phyloP scores from a whole-genome alignment of 2,329 filamentous ascomycete species.

The Mycosphaerelloides madeirae region DNA sequence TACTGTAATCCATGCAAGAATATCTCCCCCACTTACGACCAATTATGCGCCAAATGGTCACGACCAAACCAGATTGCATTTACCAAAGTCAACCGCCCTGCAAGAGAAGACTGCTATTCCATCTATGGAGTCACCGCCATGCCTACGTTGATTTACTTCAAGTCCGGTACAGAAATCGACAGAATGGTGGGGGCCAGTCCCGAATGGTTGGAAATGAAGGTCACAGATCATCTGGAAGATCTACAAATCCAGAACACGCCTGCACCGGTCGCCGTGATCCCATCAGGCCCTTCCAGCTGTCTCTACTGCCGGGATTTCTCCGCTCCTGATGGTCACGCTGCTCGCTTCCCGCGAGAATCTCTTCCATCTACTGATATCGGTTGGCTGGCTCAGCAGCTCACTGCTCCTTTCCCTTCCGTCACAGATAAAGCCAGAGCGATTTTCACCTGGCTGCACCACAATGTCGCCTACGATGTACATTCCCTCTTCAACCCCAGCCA shows the following conservation, averaged over 20 bases:
- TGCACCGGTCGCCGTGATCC: slow-evolving; percentile 5
- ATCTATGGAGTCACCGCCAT: slow-evolving; percentile 16
- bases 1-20: slow-evolving; percentile 19
- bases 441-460: slow-evolving; percentile 94
- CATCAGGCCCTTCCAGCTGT: slow-evolving; percentile 48
- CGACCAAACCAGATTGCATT: slow-evolving; percentile 16
- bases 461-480: slow-evolving; percentile 76
- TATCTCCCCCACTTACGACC: slow-evolving; percentile 19
- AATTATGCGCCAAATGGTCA: slow-evolving; percentile 10
- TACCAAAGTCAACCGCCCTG: slow-evolving; percentile 20
- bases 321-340: slow-evolving; percentile 69
- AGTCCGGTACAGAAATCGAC: slow-evolving; percentile 13
- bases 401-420: slow-evolving; percentile 73
- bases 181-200: slow-evolving; percentile 14
- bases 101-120: slow-evolving; percentile 17
- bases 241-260: not conserved
- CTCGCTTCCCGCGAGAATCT: slow-evolving; percentile 66
- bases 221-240: slow-evolving; percentile 12
- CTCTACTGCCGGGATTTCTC: slow-evolving; percentile 86
- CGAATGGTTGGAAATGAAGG: slow-evolving; percentile 5
- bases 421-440: slow-evolving; percentile 92
- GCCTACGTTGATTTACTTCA: slow-evolving; percentile 18
- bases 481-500: slow-evolving; percentile 69
- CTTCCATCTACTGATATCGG: slow-evolving; percentile 64
- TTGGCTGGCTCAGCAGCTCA: slow-evolving; percentile 74